phyloP scores from a whole-genome alignment of 1,139 yeast genomes.

The Candida sojae region DNA sequence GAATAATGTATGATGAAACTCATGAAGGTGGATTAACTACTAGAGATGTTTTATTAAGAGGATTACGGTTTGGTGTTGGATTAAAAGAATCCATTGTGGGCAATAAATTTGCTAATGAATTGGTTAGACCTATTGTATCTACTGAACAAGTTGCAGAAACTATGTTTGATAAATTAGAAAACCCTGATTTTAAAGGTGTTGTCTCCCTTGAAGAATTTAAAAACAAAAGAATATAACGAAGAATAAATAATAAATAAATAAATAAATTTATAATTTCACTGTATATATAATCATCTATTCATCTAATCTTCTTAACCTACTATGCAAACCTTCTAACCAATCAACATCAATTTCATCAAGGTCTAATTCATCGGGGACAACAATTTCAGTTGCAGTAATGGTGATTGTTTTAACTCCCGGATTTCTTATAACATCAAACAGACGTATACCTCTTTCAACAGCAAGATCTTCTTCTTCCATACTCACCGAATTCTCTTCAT shows the following conservation, averaged over 20 bases:
- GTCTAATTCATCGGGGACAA: constrained; percentile 25
- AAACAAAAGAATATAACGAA: neutral
- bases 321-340: constrained; percentile 23
- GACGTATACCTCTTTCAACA: constrained; percentile 5
- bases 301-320: constrained; percentile 12
- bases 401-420: constrained; percentile 15
- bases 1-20: constrained; percentile 71
- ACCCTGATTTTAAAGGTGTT: constrained; percentile 54
- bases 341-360: constrained; percentile 28
- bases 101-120: constrained; percentile 38
- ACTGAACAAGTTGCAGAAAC: constrained; percentile 70
- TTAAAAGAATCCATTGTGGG: constrained; percentile 43
- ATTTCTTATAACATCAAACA: constrained; percentile 4
- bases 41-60: constrained; percentile 28
- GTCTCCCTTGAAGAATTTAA: constrained; percentile 56
- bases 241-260: neutral
- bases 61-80: constrained; percentile 37
- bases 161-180: constrained; percentile 56
- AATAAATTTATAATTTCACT: constrained; percentile 3
- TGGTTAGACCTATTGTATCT: constrained; percentile 65
- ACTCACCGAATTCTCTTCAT: neutral
- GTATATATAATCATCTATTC: neutral
- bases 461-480: constrained; percentile 7
- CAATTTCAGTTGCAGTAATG: constrained; percentile 20
- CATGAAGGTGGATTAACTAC: constrained; percentile 27